Percentiles rank a stretch among this genome's conserved stretches.
phyloP scores from a whole-genome alignment of 768 basidiomycete genomes.

The Suillus brevipes region DNA sequence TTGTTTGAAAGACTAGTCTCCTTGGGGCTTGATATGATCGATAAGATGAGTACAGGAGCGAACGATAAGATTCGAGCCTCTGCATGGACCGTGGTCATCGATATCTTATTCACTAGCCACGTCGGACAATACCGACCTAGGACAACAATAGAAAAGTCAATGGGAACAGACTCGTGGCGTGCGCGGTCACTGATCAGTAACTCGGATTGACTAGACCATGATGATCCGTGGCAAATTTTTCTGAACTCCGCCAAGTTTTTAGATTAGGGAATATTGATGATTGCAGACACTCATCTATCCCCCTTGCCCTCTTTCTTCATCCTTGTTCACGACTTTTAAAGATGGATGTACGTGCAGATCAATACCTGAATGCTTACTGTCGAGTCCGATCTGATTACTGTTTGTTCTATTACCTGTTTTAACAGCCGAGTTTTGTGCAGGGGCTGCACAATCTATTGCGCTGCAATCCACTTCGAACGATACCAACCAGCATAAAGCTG shows the following conservation, averaged over 20 bases:
- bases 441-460: constrained; percentile 78
- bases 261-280: constrained; percentile 28
- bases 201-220: constrained; percentile 2
- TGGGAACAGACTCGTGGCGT: neutral
- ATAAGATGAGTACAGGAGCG: neutral
- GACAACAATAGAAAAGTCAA: neutral
- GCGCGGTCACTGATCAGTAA: neutral
- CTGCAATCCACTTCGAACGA: constrained; percentile 81
- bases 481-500: constrained; percentile 85
- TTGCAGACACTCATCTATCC: constrained; percentile 28
- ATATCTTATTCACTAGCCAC: neutral
- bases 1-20: neutral
- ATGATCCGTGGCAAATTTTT: constrained; percentile 29
- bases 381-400: constrained; percentile 13
- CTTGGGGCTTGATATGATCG: neutral
- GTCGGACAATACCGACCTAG: neutral
- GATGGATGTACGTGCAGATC: constrained; percentile 32
- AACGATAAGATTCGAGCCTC: neutral
- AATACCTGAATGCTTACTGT: neutral
- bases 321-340: constrained; percentile 21
- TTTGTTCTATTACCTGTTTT: neutral
- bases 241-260: constrained; percentile 63
- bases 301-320: constrained; percentile 29
- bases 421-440: constrained; percentile 72
- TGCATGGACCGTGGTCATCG: neutral